Evolutionary conservation across 495 filamentous ascomycete genomes (phyloP).

Genomic region (Parachaetomium inaequale): DNA sequence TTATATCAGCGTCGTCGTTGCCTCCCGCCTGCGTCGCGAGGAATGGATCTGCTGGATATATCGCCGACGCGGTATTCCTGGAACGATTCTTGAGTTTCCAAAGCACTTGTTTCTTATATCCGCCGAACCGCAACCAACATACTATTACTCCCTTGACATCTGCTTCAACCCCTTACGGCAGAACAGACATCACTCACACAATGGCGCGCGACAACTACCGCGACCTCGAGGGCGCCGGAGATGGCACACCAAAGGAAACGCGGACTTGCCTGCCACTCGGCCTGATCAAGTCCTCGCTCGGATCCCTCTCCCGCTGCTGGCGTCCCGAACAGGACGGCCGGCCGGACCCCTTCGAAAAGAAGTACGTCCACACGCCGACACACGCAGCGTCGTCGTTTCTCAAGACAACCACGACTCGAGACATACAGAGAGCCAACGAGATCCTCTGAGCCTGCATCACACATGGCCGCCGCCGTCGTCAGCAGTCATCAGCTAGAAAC

Average conservation of each 20-base stretch:
- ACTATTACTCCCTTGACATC: not conserved
- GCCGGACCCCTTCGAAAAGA: slow-evolving; percentile 19
- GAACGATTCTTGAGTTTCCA: not conserved
- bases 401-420: slow-evolving; percentile 37
- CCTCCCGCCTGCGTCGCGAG: not conserved
- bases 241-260: not conserved
- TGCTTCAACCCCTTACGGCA: no score
- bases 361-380: slow-evolving; percentile 38
- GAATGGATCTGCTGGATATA: slow-evolving; percentile 2
- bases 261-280: slow-evolving; percentile 19
- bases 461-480: not conserved
- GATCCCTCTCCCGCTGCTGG: slow-evolving; percentile 17
- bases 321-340: slow-evolving; percentile 1
- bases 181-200: not conserved
- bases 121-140: not conserved
- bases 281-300: slow-evolving; percentile 18
- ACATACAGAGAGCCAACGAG: slow-evolving; percentile 39
- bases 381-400: slow-evolving; percentile 43
- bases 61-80: not conserved
- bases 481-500: not conserved
- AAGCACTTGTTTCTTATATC: not conserved
- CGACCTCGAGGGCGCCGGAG: slow-evolving; percentile 4
- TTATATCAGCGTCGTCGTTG: slow-evolving; percentile 1
- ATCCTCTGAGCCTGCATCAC: slow-evolving; percentile 32
- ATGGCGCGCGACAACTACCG: slow-evolving; percentile 14